Conservation (phyloP, 495 filamentous ascomycete species). For the Baudoinia panamericana region DNA sequence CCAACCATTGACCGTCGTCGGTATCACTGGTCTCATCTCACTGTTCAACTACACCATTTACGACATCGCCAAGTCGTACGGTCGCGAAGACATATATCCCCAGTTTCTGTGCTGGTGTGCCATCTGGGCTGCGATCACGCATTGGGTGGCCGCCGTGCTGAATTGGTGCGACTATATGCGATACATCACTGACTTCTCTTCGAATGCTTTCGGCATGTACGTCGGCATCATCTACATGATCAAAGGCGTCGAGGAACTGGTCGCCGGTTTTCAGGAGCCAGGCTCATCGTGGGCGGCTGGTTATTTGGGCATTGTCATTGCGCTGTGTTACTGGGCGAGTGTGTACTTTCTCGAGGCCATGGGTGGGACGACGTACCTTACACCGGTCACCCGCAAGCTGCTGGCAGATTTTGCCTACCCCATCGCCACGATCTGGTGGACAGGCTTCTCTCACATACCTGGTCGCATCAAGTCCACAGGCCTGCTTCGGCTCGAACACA, state of each 20-base stretch:
- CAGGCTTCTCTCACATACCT: constrained; percentile 26
- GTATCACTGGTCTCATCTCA: constrained; percentile 25
- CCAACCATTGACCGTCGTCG: constrained; percentile 29
- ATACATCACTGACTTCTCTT: constrained; percentile 35
- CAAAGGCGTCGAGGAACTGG: constrained; percentile 29
- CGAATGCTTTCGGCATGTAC: constrained; percentile 35
- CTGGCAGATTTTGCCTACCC: constrained; percentile 33
- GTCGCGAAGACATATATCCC: constrained; percentile 27
- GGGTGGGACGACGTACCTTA: constrained; percentile 26
- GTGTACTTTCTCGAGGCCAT: constrained; percentile 29
- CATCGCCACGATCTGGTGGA: constrained; percentile 29
- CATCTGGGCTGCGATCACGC: constrained; percentile 34
- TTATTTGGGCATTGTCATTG: constrained; percentile 29
- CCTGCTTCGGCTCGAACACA: constrained; percentile 28
- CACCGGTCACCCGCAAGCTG: constrained; percentile 26
- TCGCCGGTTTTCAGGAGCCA: constrained; percentile 23
- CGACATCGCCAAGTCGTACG: constrained; percentile 28
- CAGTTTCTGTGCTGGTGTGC: constrained; percentile 33
- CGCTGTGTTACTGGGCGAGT: constrained; percentile 28
- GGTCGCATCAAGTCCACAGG: constrained; percentile 21
- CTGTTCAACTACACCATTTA: constrained; percentile 38
- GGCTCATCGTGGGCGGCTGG: constrained; percentile 15
- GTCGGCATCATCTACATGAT: constrained; percentile 33
- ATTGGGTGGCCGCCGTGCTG: constrained; percentile 32
- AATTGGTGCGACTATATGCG: constrained; percentile 33